Conservation (phyloP, 768 basidiomycete species). For the Amanita subjunquillea region DNA sequence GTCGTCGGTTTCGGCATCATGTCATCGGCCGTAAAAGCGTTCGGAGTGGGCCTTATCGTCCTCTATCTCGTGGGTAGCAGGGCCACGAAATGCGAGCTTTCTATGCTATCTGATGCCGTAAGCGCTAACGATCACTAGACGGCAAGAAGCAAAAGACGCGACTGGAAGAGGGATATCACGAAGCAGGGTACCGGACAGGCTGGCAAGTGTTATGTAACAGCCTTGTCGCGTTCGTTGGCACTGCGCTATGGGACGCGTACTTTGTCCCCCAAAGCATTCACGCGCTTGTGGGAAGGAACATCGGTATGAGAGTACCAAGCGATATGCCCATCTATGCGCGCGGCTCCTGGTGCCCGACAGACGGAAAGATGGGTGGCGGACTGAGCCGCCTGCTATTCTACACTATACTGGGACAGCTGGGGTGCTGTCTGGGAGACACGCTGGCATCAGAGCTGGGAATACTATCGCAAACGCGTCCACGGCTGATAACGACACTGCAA, state of each 20-base stretch:
- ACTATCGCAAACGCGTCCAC: constrained; percentile 55
- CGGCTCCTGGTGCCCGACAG: constrained; percentile 53
- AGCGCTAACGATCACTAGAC: constrained; percentile 24
- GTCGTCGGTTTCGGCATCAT: constrained; percentile 67
- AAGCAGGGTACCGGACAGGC: constrained; percentile 61
- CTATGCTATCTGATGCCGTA: background rate
- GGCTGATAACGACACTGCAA: constrained; percentile 70
- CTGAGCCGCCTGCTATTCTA: constrained; percentile 57
- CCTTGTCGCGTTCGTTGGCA: constrained; percentile 48
- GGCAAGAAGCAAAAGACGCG: constrained; percentile 66
- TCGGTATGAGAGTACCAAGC: constrained; percentile 15
- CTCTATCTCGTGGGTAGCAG: constrained; percentile 76
- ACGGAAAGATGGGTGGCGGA: constrained; percentile 29
- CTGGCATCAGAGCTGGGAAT: constrained; percentile 92
- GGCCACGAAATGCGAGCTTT: constrained; percentile 67
- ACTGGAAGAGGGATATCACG: constrained; percentile 72
- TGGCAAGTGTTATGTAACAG: constrained; percentile 84
- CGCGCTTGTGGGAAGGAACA: constrained; percentile 17
- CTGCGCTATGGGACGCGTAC: constrained; percentile 50
- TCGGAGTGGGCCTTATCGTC: constrained; percentile 57
- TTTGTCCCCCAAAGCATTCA: constrained; percentile 37
- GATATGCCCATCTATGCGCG: constrained; percentile 21
- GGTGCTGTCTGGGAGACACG: constrained; percentile 85
- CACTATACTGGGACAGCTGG: constrained; percentile 72
- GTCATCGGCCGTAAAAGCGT: constrained; percentile 51